Percentiles rank a stretch among this genome's conserved stretches.
Evolutionary conservation across 1,284 basidiomycete genomes (phyloP).

Genomic region (Ceratobasidium sp.): DNA sequence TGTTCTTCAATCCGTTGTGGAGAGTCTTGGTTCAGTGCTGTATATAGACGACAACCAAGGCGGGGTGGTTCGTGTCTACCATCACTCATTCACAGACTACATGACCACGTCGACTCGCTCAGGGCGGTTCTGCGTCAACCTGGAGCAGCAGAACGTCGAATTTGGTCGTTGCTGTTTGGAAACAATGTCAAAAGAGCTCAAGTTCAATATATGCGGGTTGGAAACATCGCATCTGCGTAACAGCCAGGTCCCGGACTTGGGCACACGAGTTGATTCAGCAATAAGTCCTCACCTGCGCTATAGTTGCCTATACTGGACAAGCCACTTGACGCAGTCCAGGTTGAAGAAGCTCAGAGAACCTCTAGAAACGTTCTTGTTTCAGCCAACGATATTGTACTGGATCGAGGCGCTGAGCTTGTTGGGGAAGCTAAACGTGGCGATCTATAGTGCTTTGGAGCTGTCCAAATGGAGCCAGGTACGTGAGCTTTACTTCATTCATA

Average conservation of each 20-base stretch:
- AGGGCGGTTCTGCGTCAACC: background rate
- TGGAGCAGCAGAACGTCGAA: background rate
- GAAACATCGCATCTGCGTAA: constrained; percentile 18
- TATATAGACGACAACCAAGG: too few species aligned
- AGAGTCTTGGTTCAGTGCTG: too few species aligned
- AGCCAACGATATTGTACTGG: constrained; percentile 31
- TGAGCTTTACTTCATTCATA: too few species aligned
- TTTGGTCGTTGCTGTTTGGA: background rate
- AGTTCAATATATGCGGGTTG: constrained; percentile 32
- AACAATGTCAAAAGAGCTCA: background rate
- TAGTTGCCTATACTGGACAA: constrained; percentile 17
- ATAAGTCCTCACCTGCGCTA: background rate
- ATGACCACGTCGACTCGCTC: background rate
- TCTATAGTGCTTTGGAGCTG: too few species aligned
- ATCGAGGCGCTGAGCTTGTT: constrained; percentile 40
- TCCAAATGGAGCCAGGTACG: too few species aligned
- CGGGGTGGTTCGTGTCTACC: too few species aligned
- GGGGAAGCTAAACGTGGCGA: background rate
- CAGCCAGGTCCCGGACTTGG: background rate
- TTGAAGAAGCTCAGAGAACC: too few species aligned
- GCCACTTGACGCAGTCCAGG: too few species aligned
- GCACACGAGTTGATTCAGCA: background rate
- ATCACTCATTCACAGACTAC: too few species aligned
- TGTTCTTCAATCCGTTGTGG: too few species aligned
- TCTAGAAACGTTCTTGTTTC: background rate